Conservation (phyloP, 345 rosid species). For the Brassica juncea region DNA sequence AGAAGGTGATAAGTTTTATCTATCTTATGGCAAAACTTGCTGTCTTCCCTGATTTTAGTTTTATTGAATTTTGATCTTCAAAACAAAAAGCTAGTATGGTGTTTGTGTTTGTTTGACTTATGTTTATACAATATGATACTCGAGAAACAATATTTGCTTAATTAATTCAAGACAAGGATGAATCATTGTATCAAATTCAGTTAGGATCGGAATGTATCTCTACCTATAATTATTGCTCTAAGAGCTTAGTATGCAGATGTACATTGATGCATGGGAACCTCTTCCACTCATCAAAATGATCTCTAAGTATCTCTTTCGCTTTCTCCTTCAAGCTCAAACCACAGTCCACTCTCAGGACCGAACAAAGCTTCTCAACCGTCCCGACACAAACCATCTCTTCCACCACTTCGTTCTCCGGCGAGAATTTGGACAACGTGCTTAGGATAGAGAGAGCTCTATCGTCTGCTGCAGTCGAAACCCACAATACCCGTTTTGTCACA, state of each 20-base stretch:
- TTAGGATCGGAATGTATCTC: neutral
- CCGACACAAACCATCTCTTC: constrained; percentile 62
- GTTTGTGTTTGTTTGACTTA: constrained; percentile 17
- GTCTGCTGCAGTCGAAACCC: constrained; percentile 51
- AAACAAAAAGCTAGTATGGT: constrained; percentile 12
- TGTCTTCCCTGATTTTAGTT: constrained; percentile 11
- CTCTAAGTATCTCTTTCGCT: constrained; percentile 53
- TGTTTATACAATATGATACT: constrained; percentile 33
- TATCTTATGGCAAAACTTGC: neutral
- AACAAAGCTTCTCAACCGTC: constrained; percentile 61
- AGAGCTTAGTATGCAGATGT: constrained; percentile 31
- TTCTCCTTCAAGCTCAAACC: constrained; percentile 50
- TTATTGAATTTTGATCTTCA: constrained; percentile 32
- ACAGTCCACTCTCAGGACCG: constrained; percentile 48
- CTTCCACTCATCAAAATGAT: constrained; percentile 59
- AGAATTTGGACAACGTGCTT: constrained; percentile 47
- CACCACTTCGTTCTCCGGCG: constrained; percentile 50
- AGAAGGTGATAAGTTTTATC: too few relatives aligned
- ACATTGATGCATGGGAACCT: constrained; percentile 54
- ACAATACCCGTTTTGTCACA: constrained; percentile 54
- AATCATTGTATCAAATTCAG: neutral
- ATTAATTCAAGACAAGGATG: neutral
- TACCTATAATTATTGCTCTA: neutral
- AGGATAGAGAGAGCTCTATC: constrained; percentile 62
- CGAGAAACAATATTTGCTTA: neutral